Evolutionary conservation across 164 flowering plant species (phyloP).

Genomic region (Macadamia tetraphylla): DNA sequence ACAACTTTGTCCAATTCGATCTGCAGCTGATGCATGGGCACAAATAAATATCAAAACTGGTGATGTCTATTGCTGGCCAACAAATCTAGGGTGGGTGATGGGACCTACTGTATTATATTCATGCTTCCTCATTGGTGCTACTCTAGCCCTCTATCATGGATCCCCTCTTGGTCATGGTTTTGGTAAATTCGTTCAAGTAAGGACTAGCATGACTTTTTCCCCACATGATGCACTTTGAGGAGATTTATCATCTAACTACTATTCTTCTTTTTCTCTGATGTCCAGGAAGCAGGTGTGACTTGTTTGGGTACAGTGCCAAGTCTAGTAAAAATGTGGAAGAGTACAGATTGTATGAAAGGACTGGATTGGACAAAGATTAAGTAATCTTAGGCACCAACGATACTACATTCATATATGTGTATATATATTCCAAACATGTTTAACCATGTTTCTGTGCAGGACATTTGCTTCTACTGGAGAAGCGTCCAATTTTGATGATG

Average conservation of each 20-base stretch:
- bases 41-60: constrained; percentile 46
- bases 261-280: constrained; percentile 5
- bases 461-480: constrained; percentile 80
- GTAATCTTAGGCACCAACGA: constrained; percentile 40
- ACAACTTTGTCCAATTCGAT: constrained; percentile 72
- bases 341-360: constrained; percentile 69
- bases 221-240: not conserved
- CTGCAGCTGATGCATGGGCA: constrained; percentile 76
- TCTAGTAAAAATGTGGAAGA: constrained; percentile 89
- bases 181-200: constrained; percentile 91
- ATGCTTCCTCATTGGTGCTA: constrained; percentile 69
- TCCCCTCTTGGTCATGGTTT: constrained; percentile 86
- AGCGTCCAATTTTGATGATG: constrained; percentile 86
- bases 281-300: constrained; percentile 91
- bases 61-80: constrained; percentile 84
- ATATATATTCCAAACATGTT: no score
- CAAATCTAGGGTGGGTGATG: constrained; percentile 94
- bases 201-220: not conserved
- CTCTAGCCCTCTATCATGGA: constrained; percentile 90
- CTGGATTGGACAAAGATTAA: constrained; percentile 83
- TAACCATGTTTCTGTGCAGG: constrained; percentile 22
- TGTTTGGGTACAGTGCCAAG: constrained; percentile 91
- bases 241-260: not conserved
- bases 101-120: constrained; percentile 67
- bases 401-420: no score